Evolutionary conservation across 306 rosid genomes (phyloP).

Genomic region (Cucumis hystrix): DNA sequence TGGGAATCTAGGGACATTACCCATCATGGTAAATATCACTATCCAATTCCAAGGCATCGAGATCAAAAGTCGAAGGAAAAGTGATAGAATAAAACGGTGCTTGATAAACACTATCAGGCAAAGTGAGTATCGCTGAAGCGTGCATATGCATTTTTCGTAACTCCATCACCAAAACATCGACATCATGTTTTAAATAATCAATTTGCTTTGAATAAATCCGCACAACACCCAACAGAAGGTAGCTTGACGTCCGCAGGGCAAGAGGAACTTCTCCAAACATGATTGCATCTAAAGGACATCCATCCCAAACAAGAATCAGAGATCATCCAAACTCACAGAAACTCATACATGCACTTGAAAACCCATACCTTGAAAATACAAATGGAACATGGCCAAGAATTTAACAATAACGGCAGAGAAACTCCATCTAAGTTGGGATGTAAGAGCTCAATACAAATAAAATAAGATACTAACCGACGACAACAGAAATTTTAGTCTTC

Average conservation of each 20-base stretch:
- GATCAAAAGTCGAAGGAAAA: conserved; percentile 49
- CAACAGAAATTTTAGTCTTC: conserved; percentile 47
- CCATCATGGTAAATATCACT: conserved; percentile 11
- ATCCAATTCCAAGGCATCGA: conserved; percentile 44
- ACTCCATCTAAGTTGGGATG: background rate
- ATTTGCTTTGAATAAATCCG: conserved; percentile 84
- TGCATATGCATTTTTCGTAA: conserved; percentile 20
- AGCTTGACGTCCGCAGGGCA: conserved; percentile 75
- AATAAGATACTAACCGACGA: conserved; percentile 38
- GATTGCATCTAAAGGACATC: conserved; percentile 37
- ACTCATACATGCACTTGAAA: background rate
- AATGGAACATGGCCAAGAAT: background rate
- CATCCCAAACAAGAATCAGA: background rate
- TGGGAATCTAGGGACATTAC: conserved; percentile 19
- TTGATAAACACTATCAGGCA: conserved; percentile 55
- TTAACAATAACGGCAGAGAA: background rate
- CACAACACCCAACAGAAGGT: conserved; percentile 71
- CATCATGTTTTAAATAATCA: conserved; percentile 53
- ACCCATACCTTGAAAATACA: background rate
- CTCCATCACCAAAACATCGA: conserved; percentile 18
- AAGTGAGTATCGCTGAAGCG: conserved; percentile 28
- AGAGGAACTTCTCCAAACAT: conserved; percentile 89
- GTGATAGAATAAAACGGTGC: conserved; percentile 64
- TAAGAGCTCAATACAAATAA: background rate
- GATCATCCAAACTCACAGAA: background rate